Conservation (phyloP, 78 protist genomes). For the Anaeramoeba flamelloides region DNA sequence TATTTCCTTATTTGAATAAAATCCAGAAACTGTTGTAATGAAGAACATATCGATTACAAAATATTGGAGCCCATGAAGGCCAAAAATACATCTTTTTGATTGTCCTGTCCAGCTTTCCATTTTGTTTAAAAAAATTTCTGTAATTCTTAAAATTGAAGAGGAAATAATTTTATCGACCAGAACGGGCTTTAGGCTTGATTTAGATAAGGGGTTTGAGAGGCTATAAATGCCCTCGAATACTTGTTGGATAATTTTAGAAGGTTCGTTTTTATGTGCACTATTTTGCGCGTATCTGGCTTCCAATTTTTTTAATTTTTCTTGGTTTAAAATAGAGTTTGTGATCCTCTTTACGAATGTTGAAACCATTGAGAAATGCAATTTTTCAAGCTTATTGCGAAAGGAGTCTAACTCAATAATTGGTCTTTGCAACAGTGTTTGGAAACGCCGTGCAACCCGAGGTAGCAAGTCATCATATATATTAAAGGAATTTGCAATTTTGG, state of each 20-base stretch:
- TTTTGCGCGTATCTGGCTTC: not conserved
- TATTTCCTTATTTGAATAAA: not conserved
- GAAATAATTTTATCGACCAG: not conserved
- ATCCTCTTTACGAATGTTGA: not conserved
- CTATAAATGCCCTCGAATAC: not conserved
- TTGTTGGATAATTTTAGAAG: not conserved
- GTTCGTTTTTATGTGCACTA: not conserved
- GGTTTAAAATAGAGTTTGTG: not conserved
- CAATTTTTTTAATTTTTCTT: not conserved
- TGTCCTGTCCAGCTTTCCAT: not conserved
- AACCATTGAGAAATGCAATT: not conserved
- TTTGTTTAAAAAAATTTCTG: not conserved
- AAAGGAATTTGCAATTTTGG: not conserved
- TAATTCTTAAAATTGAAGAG: not conserved
- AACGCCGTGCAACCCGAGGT: not conserved
- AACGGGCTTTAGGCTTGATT: not conserved
- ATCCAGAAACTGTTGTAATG: not conserved
- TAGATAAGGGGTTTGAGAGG: not conserved
- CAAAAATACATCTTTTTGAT: not conserved
- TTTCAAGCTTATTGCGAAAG: not conserved
- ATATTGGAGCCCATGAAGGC: not conserved
- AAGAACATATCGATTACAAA: not conserved
- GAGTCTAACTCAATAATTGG: not conserved
- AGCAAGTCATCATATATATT: not conserved
- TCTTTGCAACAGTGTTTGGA: not conserved